Evolutionary conservation across 208 protist genomes (phyloP), one percentile per base, ranked within the genome.

Genomic region (Acanthamoeba lenticulata): DNA sequence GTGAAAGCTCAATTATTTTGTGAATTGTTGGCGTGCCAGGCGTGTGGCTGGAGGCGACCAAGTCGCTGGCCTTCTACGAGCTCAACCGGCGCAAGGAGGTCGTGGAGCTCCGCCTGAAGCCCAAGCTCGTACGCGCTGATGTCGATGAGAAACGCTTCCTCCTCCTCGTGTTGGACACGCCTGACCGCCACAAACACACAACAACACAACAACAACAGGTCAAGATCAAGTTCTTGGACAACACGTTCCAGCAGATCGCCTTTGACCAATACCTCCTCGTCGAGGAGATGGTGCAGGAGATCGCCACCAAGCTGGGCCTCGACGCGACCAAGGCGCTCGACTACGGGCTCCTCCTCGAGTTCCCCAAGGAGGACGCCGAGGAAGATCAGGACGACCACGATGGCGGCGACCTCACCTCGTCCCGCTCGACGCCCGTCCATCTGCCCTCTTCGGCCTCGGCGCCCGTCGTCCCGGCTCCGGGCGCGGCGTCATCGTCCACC

Each of bases 171-270:
- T 69, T 27, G 60, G 7, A 1, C 60, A 38, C 45, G 45, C 45
- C 52, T 5, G 13, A 24, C 6, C 17, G n/a, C 52, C 13, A 60
- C 52, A 7, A n/a, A 1, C 15, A 52, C 45, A n/a, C n/a, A n/a
- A n/a, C 15, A 52, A 5, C 15, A 52, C 45, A 5, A 52, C 45
- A 15, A 55, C 21, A 32, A 27, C 65, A 74, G 36, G 55, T 91
- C 11, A 91, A 91, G 55, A 69, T 91, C 57, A 91, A 91, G 42
- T 91, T 91, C 36, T 69, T 91, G 85, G 85, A 91, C 55, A 91
- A 91, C 85, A 91, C 85, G 29, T 91, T 91, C 57, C 85, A 91
- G 85, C 85, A 91, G 57, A 32, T 91, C 32, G 52, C 45, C 13
- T 60, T 91, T 24, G 85, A 91, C 38, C 85, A 38, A 17, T 91